These are phyloP conservation scores for Paramecium pentaurelia DNA, from an alignment of 73 alveolate species.

Conservation along the genomic window DNA sequence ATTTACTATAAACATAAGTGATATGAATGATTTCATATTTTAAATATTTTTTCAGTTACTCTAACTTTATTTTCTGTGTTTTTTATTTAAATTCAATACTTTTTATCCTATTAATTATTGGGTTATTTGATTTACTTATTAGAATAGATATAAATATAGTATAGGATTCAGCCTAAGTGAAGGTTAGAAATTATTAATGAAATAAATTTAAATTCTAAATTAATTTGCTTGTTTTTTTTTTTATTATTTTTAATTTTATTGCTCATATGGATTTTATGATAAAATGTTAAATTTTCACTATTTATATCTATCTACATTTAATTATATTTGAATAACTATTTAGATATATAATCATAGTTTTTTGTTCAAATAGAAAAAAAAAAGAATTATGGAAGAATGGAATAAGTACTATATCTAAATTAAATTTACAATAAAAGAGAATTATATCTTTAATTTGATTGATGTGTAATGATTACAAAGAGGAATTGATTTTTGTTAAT, in stretches of 20 bases:
- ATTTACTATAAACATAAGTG: background rate
- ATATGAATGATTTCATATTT: background rate
- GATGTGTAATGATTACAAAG: background rate
- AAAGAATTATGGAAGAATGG: background rate
- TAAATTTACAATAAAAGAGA: background rate
- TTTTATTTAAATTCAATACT: background rate
- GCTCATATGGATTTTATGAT: too few relatives aligned
- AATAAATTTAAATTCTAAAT: too few relatives aligned
- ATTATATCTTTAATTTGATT: background rate
- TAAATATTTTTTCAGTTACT: background rate
- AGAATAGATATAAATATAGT: too few relatives aligned
- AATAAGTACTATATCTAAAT: background rate
- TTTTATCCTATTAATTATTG: background rate
- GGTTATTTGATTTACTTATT: background rate
- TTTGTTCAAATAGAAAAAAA: background rate
- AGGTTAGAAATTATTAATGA: background rate
- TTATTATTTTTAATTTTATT: too few relatives aligned
- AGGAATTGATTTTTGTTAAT: background rate
- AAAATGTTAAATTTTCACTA: too few relatives aligned
- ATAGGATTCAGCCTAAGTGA: background rate
- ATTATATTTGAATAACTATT: too few relatives aligned
- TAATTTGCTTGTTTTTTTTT: too few relatives aligned
- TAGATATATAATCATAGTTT: too few relatives aligned
- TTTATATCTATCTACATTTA: too few relatives aligned
- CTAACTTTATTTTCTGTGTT: background rate